Percentiles rank a stretch among this genome's conserved stretches.
Conservation (phyloP, 2,329 filamentous ascomycete genomes). For the Nemania serpens region DNA sequence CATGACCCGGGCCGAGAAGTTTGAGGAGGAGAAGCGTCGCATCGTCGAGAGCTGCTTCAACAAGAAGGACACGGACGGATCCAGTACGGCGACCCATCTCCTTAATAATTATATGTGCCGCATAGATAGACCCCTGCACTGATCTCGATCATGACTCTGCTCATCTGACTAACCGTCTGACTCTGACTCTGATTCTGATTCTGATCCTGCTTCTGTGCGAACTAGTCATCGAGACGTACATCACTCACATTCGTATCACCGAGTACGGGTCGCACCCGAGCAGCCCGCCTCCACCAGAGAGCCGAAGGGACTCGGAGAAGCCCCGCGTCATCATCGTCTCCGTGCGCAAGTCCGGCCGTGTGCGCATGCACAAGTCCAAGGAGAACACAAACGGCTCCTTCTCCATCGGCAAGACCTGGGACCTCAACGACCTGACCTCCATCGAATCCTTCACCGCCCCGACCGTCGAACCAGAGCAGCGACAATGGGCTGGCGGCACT, state of each 20-base stretch:
- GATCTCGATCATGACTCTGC: no score
- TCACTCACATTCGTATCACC: constrained; percentile 90
- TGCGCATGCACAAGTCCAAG: constrained; percentile 94
- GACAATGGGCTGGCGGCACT: constrained; percentile 79
- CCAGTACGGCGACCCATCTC: constrained; percentile 61
- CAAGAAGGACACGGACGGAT: constrained; percentile 86
- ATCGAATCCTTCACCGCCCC: constrained; percentile 81
- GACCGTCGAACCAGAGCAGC: constrained; percentile 59
- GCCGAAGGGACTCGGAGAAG: constrained; percentile 78
- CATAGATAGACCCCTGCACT: no score
- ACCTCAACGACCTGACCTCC: constrained; percentile 82
- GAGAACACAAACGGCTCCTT: constrained; percentile 94
- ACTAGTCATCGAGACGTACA: constrained; percentile 87
- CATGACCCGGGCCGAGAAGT: constrained; percentile 71
- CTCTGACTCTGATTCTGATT: no score
- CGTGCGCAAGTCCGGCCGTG: constrained; percentile 87
- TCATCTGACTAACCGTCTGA: no score
- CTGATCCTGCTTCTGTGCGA: constrained; percentile 6
- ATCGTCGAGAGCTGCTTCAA: constrained; percentile 94
- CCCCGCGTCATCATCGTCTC: constrained; percentile 89
- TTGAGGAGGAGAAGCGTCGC: constrained; percentile 94
- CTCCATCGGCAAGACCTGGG: constrained; percentile 98
- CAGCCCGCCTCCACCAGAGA: constrained; percentile 79
- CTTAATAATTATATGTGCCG: no score
- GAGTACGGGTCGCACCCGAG: constrained; percentile 87